Evolutionary conservation across 306 rosid genomes (phyloP), one percentile per base, ranked within the genome.

Genomic region (Boehmeria nivea): DNA sequence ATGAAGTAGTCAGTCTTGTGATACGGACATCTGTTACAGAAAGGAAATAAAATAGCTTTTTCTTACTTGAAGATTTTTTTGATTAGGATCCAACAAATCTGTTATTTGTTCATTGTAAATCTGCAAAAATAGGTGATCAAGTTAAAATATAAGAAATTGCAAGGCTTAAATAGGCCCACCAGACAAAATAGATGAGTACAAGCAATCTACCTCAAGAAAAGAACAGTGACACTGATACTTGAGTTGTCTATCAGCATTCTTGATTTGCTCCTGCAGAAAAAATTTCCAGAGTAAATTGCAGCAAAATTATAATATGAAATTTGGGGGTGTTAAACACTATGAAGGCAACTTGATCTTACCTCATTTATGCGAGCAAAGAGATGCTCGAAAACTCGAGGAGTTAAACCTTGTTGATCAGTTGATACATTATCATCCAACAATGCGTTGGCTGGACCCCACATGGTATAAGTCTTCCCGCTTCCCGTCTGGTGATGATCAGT

Each of bases 381-480:
- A 42, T 65, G 73, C 76, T 87, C 89, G 37, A 93, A 83, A 66
- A 93, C 86, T 9, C 96, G 89, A 21, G 96, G 90, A 6, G 96
- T 83, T 26, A 93, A 78, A 48, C 99, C 99, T 74, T 79, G 89
- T 57, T 83, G 95, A 57, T 88, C 89, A 33, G 75, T 70, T 27
- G 78, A 64, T 66, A 62, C 50, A 66, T 81, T 83, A 43, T 66
- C 95, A 39, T 77, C 90, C 8, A 67, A 66, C 78, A 84, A 77
- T 61, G 86, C 75, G 60, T 93, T 93, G 65, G 99, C 81, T 60
- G 99, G 99, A 73, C 99, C 99, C 99, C 99, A 93, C 85, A 93
- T 93, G 3, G 99, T 93, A 51, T 85, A 93, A 12, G 99, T 93
- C 81, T 93, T 93, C 25, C 99, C 99, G 17, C 99, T 93, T 64